Evolutionary conservation across 2,329 filamentous ascomycete species (phyloP).

Genomic region (Phoma sp.): DNA sequence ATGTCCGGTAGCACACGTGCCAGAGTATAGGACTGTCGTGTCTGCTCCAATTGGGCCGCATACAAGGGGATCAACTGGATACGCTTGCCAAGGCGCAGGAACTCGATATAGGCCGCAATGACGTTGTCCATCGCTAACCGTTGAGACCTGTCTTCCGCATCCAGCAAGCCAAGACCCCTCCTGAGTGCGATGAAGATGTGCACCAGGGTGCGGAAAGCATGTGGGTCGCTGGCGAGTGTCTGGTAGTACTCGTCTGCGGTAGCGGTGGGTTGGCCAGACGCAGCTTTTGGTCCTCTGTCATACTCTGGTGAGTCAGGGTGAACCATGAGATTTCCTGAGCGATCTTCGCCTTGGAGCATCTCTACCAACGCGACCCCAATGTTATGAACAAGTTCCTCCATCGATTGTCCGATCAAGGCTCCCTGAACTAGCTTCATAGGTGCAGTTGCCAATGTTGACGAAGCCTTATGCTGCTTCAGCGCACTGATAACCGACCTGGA

Average conservation of each 20-base stretch:
- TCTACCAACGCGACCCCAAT: slow-evolving; percentile 53
- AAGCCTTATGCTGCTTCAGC: slow-evolving; percentile 63
- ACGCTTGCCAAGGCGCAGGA: slow-evolving; percentile 73
- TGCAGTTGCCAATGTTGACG: slow-evolving; percentile 63
- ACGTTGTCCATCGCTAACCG: slow-evolving; percentile 69
- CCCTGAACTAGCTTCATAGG: slow-evolving; percentile 79
- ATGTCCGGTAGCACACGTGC: slow-evolving; percentile 79
- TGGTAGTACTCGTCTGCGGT: slow-evolving; percentile 36
- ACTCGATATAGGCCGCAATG: slow-evolving; percentile 80
- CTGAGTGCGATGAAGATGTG: slow-evolving; percentile 68
- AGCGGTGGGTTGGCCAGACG: slow-evolving; percentile 24
- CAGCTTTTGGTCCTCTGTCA: slow-evolving; percentile 27
- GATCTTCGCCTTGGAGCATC: slow-evolving; percentile 37
- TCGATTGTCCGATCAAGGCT: slow-evolving; percentile 70
- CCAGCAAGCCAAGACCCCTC: slow-evolving; percentile 51
- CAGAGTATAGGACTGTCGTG: slow-evolving; percentile 72
- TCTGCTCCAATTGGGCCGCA: slow-evolving; percentile 74
- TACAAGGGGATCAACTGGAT: slow-evolving; percentile 86
- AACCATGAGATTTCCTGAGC: slow-evolving; percentile 38
- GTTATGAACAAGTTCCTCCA: slow-evolving; percentile 51
- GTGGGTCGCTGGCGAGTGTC: slow-evolving; percentile 48
- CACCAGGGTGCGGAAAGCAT: slow-evolving; percentile 53
- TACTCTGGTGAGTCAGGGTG: slow-evolving; percentile 34
- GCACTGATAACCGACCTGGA: slow-evolving; percentile 63
- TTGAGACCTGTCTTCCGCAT: slow-evolving; percentile 22